A percentile compares a stretch with the other conserved stretches of the same genome.
Conservation (phyloP, 306 rosid species). For the Cotoneaster glaucophyllus region DNA sequence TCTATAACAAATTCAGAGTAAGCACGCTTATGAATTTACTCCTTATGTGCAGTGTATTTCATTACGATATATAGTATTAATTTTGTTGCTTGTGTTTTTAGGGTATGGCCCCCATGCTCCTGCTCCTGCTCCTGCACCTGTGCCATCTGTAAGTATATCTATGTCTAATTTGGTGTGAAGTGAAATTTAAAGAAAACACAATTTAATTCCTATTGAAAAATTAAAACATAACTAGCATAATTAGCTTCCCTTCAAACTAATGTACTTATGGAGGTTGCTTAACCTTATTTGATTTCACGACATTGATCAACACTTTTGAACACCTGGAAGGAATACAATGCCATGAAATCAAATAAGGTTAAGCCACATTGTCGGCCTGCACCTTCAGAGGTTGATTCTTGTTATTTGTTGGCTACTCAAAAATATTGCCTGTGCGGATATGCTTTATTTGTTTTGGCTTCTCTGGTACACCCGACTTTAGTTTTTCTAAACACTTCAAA, state of each 20-base stretch:
- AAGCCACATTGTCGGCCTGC: neutral
- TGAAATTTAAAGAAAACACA: neutral
- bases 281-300: neutral
- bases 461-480: too few relatives aligned
- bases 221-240: too few relatives aligned
- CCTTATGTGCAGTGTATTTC: neutral
- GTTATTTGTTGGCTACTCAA: neutral
- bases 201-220: neutral
- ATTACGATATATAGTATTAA: neutral
- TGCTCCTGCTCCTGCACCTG: constrained; percentile 5
- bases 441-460: too few relatives aligned
- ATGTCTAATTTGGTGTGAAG: neutral
- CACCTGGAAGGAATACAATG: neutral
- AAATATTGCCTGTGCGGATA: neutral
- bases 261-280: neutral
- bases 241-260: neutral
- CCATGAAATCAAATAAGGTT: neutral
- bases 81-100: constrained; percentile 4
- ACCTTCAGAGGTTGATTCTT: neutral
- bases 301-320: neutral
- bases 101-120: constrained; percentile 24
- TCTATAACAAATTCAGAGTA: constrained; percentile 36
- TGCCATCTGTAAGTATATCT: constrained; percentile 32
- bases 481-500: too few relatives aligned
- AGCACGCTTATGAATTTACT: constrained; percentile 19